phyloP scores from a whole-genome alignment of 2,329 filamentous ascomycete genomes.

The Leptosphaerulina australis region DNA sequence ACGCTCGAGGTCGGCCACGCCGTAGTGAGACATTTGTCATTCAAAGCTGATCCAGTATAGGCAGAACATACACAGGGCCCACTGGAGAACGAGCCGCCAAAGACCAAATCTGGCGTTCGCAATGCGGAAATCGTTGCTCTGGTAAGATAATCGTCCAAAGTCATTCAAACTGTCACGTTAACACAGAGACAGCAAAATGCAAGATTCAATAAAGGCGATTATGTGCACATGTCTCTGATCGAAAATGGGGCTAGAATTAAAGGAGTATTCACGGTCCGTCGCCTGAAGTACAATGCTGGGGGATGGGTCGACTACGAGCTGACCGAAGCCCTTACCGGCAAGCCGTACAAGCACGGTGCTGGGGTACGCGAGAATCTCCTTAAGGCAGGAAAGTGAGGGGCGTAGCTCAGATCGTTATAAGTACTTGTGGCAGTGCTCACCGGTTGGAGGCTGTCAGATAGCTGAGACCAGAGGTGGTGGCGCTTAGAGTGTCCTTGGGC shows the following conservation, averaged over 20 bases:
- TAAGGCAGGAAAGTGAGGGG: conserved; percentile 7
- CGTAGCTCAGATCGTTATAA: not conserved
- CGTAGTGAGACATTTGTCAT: conserved; percentile 17
- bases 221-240: conserved; percentile 37
- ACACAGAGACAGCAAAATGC: conserved; percentile 26
- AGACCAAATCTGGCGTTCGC: conserved; percentile 34
- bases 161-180: conserved; percentile 5
- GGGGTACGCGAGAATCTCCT: conserved; percentile 41
- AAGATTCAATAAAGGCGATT: conserved; percentile 30
- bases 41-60: conserved; percentile 37
- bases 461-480: too few relatives aligned
- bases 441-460: conserved; percentile 19
- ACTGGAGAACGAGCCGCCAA: conserved; percentile 21
- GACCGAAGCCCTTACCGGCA: conserved; percentile 15
- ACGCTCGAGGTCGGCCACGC: conserved; percentile 27
- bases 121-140: conserved; percentile 22
- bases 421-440: conserved; percentile 33
- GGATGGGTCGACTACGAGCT: conserved; percentile 41
- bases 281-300: conserved; percentile 17
- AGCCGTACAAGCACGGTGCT: conserved; percentile 30
- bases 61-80: conserved; percentile 18
- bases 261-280: conserved; percentile 30
- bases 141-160: conserved; percentile 16
- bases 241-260: conserved; percentile 27
- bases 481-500: too few relatives aligned